These are phyloP conservation scores for Trichoderma breve DNA, from an alignment of 2,329 filamentous ascomycete genomes.

Conservation along the genomic window DNA sequence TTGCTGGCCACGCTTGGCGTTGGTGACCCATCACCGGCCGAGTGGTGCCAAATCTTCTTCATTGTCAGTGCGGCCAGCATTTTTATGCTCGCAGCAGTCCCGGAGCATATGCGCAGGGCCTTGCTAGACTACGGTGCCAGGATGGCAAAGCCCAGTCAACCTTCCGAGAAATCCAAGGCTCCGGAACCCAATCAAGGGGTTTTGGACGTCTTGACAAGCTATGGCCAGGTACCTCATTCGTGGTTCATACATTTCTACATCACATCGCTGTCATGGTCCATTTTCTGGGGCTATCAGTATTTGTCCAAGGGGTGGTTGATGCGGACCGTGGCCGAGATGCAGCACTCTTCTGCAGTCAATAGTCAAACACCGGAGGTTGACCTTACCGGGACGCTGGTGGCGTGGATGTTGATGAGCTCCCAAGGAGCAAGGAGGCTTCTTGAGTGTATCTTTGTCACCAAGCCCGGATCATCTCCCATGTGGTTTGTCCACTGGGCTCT, in stretches of 20 bases:
- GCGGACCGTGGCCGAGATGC: slow-evolving; percentile 43
- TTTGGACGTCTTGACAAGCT: slow-evolving; percentile 32
- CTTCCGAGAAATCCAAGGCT: slow-evolving; percentile 20
- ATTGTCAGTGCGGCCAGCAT: slow-evolving; percentile 42
- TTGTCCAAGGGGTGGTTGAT: slow-evolving; percentile 54
- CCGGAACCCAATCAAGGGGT: not conserved
- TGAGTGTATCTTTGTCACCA: slow-evolving; percentile 67
- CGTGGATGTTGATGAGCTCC: slow-evolving; percentile 70
- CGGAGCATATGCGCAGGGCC: slow-evolving; percentile 42
- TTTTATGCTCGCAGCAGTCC: slow-evolving; percentile 43
- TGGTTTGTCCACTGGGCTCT: slow-evolving; percentile 80
- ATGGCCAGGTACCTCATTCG: slow-evolving; percentile 70
- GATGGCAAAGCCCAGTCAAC: slow-evolving; percentile 26
- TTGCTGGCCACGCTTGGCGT: not conserved
- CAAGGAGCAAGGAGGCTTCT: slow-evolving; percentile 75
- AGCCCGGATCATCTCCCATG: slow-evolving; percentile 69
- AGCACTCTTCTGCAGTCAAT: slow-evolving; percentile 26
- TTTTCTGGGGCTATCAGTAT: slow-evolving; percentile 72
- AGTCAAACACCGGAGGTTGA: slow-evolving; percentile 45
- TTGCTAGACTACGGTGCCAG: slow-evolving; percentile 54
- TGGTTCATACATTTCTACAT: slow-evolving; percentile 92
- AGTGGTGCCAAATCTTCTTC: slow-evolving; percentile 49
- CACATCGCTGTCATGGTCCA: slow-evolving; percentile 64
- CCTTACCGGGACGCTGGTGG: slow-evolving; percentile 59
- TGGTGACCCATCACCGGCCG: slow-evolving; percentile 27